A percentile compares a stretch with the other conserved stretches of the same genome.
Evolutionary conservation across 306 rosid genomes (phyloP).

Genomic region (Cicer judaicum): DNA sequence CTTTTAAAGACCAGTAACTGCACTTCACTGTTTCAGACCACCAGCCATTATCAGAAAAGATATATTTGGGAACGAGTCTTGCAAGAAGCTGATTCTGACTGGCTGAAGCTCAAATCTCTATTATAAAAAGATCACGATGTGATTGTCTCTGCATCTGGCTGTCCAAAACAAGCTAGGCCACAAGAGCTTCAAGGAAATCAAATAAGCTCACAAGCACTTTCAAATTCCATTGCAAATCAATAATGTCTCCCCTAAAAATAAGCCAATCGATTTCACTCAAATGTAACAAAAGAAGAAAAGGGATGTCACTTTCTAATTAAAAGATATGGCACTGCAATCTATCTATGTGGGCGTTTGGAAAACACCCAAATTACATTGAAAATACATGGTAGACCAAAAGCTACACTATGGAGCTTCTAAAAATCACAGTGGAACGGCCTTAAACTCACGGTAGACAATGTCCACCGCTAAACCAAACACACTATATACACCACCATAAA

Average conservation of each 20-base stretch:
- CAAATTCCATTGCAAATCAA: neutral
- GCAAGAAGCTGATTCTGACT: neutral
- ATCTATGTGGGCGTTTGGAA: neutral
- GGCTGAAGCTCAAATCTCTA: neutral
- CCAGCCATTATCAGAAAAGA: too few relatives aligned
- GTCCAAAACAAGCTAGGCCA: neutral
- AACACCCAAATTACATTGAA: too few relatives aligned
- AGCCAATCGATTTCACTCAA: neutral
- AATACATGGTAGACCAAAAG: too few relatives aligned
- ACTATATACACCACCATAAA: neutral
- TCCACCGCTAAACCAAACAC: too few relatives aligned
- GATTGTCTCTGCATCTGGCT: neutral
- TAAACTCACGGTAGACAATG: too few relatives aligned
- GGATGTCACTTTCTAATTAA: neutral
- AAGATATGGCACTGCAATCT: neutral
- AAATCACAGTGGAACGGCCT: too few relatives aligned
- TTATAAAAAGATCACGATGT: neutral
- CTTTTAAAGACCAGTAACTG: too few relatives aligned
- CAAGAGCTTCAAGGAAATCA: neutral
- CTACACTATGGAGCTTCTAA: too few relatives aligned
- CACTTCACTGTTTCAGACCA: too few relatives aligned
- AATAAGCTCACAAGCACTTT: slow-evolving; percentile 3
- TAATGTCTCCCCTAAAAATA: neutral
- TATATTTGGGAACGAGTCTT: too few relatives aligned
- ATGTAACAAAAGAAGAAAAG: neutral